Evolutionary conservation across 768 basidiomycete genomes (phyloP).

Genomic region (Suillus discolor): DNA sequence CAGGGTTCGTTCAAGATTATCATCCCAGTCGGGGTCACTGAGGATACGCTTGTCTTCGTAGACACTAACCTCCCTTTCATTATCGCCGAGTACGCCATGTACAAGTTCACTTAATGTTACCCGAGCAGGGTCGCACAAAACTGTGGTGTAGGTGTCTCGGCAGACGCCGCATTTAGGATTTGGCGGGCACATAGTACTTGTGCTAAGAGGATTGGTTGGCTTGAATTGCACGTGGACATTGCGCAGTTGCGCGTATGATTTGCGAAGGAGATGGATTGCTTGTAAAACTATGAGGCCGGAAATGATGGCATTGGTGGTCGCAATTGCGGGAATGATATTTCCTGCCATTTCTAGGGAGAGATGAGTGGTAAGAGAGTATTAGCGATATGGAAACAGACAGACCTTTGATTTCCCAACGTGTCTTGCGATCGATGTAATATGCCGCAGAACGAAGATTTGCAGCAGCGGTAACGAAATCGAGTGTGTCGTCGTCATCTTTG

Average conservation of each 20-base stretch:
- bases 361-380: background rate
- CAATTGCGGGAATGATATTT: slow-evolving; percentile 99
- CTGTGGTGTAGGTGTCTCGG: slow-evolving; percentile 75
- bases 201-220: slow-evolving; percentile 74
- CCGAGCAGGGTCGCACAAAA: slow-evolving; percentile 73
- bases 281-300: slow-evolving; percentile 95
- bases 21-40: slow-evolving; percentile 93
- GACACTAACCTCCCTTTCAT: slow-evolving; percentile 67
- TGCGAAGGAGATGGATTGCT: slow-evolving; percentile 80
- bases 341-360: slow-evolving; percentile 89
- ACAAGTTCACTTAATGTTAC: slow-evolving; percentile 76
- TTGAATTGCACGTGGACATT: slow-evolving; percentile 83
- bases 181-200: slow-evolving; percentile 65
- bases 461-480: slow-evolving; percentile 95
- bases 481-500: slow-evolving; percentile 96
- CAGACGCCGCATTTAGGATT: slow-evolving; percentile 85
- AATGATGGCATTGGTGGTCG: slow-evolving; percentile 97
- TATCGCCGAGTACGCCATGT: slow-evolving; percentile 57
- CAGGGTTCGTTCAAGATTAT: slow-evolving; percentile 80
- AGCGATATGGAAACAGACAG: slow-evolving; percentile 16
- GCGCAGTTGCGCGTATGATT: slow-evolving; percentile 59
- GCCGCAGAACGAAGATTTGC: slow-evolving; percentile 91
- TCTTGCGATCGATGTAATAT: slow-evolving; percentile 87
- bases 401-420: slow-evolving; percentile 98
- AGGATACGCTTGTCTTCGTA: slow-evolving; percentile 87